Percentiles rank a stretch among this genome's conserved stretches.
Evolutionary conservation across 2,329 filamentous ascomycete genomes (phyloP).

Genomic region (Aspergillus spinulosporus): DNA sequence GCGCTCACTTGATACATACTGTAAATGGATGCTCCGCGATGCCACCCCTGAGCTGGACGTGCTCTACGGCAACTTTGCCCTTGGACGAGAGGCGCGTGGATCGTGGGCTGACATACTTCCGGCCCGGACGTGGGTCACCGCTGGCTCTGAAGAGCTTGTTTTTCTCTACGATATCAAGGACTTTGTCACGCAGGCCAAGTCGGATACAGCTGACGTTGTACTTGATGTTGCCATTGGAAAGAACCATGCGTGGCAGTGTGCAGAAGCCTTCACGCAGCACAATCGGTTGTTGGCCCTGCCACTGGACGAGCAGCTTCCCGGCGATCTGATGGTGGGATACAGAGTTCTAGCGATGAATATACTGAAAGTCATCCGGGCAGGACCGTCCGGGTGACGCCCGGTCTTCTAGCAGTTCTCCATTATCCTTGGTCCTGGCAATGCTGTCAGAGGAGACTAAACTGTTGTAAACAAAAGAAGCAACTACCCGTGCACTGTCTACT

Average conservation of each 20-base stretch:
- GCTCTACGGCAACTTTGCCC: constrained; percentile 16
- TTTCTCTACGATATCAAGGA: constrained; percentile 21
- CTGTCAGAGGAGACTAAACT: too few species aligned
- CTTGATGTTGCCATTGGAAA: constrained; percentile 12
- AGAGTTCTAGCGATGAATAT: constrained; percentile 36
- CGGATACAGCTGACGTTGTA: constrained; percentile 5
- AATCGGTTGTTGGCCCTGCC: constrained; percentile 6
- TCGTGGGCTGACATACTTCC: constrained; percentile 21
- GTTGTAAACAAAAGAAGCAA: too few species aligned
- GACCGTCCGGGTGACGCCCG: too few species aligned
- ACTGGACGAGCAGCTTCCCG: constrained; percentile 5
- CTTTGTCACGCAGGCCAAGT: constrained; percentile 12
- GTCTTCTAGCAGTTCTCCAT: too few species aligned
- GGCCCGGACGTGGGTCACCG: constrained; percentile 14
- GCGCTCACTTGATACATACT: constrained; percentile 14
- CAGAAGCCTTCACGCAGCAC: constrained; percentile 19
- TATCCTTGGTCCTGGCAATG: too few species aligned
- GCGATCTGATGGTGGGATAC: constrained; percentile 14
- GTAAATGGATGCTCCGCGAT: constrained; percentile 9
- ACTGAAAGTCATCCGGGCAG: constrained; percentile 14
- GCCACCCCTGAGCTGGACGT: neutral
- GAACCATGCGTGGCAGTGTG: constrained; percentile 22
- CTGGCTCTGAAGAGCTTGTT: constrained; percentile 18
- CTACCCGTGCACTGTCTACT: too few species aligned
- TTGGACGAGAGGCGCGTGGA: constrained; percentile 7